phyloP scores from a whole-genome alignment of 2,329 filamentous ascomycete species.

The Penicillium sp. region DNA sequence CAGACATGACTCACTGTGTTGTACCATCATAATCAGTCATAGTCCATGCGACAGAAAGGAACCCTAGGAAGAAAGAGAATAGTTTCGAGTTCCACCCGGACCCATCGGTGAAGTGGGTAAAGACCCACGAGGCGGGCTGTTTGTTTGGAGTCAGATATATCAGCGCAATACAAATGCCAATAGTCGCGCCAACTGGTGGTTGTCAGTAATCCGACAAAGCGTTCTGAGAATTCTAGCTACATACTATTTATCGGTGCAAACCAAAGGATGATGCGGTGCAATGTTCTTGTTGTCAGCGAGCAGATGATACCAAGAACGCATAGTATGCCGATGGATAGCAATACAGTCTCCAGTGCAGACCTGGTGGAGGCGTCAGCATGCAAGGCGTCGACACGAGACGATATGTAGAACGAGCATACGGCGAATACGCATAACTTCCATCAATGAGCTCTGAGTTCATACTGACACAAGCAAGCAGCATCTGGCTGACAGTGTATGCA shows the following conservation, averaged over 20 bases:
- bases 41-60: constrained; percentile 52
- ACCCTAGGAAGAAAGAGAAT: constrained; percentile 66
- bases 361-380: constrained; percentile 40
- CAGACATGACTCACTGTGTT: constrained; percentile 57
- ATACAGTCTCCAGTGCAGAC: constrained; percentile 61
- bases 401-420: constrained; percentile 48
- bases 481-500: constrained; percentile 66
- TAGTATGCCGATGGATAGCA: constrained; percentile 61
- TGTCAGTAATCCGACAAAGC: background rate
- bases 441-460: constrained; percentile 63
- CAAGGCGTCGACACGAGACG: background rate
- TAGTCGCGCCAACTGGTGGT: constrained; percentile 58
- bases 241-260: constrained; percentile 69
- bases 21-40: constrained; percentile 73
- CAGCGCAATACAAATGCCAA: constrained; percentile 63
- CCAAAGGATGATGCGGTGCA: constrained; percentile 66
- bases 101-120: constrained; percentile 63
- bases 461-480: constrained; percentile 64
- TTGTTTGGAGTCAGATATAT: constrained; percentile 63
- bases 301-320: constrained; percentile 63
- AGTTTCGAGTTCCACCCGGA: constrained; percentile 65
- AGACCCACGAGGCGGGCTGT: constrained; percentile 63
- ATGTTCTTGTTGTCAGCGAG: constrained; percentile 63
- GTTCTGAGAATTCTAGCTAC: constrained; percentile 10
- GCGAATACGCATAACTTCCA: constrained; percentile 58